phyloP scores from a whole-genome alignment of 2,329 filamentous ascomycete species.

The Dothideomycetidae sp. region DNA sequence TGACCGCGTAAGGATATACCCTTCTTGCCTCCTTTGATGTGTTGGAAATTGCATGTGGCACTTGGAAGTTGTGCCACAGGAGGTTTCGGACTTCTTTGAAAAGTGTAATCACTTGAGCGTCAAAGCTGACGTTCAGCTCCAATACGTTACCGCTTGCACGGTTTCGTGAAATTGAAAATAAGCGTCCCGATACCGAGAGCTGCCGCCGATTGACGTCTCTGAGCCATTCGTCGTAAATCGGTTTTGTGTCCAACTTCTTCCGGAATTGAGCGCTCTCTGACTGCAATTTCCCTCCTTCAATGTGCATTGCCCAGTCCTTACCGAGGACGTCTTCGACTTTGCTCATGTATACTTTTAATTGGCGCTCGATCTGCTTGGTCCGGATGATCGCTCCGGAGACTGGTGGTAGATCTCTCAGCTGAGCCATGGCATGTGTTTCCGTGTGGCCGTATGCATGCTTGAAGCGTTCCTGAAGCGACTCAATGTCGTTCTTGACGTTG shows the following conservation, averaged over 20 bases:
- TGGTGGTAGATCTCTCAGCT: conserved; percentile 85
- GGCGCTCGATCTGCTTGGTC: conserved; percentile 91
- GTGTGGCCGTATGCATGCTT: conserved; percentile 98
- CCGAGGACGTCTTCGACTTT: conserved; percentile 98
- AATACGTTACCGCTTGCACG: conserved; percentile 79
- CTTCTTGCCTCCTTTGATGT: conserved; percentile 98
- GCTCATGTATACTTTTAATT: conserved; percentile 92
- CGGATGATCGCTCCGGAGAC: conserved; percentile 96
- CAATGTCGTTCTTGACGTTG: conserved; percentile 93
- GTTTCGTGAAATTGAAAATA: conserved; percentile 81
- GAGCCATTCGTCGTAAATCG: conserved; percentile 92
- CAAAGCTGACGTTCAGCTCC: conserved; percentile 89
- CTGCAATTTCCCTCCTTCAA: conserved; percentile 87
- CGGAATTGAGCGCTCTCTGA: conserved; percentile 86
- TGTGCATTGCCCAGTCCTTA: conserved; percentile 83
- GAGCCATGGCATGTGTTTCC: conserved; percentile 95
- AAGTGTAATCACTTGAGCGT: conserved; percentile 87
- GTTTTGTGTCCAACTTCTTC: conserved; percentile 85
- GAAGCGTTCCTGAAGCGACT: conserved; percentile 85
- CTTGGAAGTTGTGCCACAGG: conserved; percentile 84
- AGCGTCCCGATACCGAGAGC: conserved; percentile 77
- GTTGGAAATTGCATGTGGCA: conserved; percentile 87
- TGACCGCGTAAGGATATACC: conserved; percentile 95
- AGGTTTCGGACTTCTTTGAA: conserved; percentile 98
- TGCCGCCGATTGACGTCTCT: conserved; percentile 78